Evolutionary conservation across 768 basidiomycete species (phyloP).

Genomic region (Pleurotus tuoliensis): DNA sequence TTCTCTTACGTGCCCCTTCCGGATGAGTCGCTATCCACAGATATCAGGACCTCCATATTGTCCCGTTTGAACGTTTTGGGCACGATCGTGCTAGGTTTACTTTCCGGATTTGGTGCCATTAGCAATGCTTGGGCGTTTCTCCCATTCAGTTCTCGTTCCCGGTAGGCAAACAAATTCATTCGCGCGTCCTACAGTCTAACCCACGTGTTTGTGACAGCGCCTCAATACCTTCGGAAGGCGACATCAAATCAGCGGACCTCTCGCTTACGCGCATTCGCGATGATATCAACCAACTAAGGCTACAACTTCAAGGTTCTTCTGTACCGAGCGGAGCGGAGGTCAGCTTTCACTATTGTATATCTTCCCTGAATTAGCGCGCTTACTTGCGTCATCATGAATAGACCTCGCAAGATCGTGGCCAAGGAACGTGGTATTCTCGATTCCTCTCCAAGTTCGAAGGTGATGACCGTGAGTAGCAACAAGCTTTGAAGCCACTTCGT

Average conservation of each 20-base stretch:
- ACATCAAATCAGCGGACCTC: conserved; percentile 52
- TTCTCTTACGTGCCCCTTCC: conserved; percentile 72
- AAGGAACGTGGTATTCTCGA: conserved; percentile 44
- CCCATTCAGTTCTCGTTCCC: conserved; percentile 31
- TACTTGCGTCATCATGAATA: conserved; percentile 6
- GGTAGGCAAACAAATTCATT: conserved; percentile 15
- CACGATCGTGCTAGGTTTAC: conserved; percentile 70
- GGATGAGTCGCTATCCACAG: conserved; percentile 32
- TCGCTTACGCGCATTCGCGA: conserved; percentile 56
- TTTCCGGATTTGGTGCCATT: conserved; percentile 79
- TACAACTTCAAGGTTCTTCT: conserved; percentile 20
- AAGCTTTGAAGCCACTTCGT: neutral
- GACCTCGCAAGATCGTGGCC: conserved; percentile 4
- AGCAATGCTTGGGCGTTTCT: conserved; percentile 62
- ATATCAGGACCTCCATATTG: conserved; percentile 44
- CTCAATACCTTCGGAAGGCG: conserved; percentile 41
- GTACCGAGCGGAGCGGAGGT: conserved; percentile 16
- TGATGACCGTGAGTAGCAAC: conserved; percentile 33
- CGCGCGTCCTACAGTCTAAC: neutral
- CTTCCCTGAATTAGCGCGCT: neutral
- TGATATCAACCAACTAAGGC: conserved; percentile 44
- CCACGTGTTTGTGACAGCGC: conserved; percentile 16
- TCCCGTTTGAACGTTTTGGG: conserved; percentile 73
- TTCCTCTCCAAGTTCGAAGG: conserved; percentile 49
- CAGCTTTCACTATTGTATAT: conserved; percentile 9